These are phyloP conservation scores for Arthrobotrys entomopaga DNA, from an alignment of 2,329 filamentous ascomycete species.

Conservation along the genomic window DNA sequence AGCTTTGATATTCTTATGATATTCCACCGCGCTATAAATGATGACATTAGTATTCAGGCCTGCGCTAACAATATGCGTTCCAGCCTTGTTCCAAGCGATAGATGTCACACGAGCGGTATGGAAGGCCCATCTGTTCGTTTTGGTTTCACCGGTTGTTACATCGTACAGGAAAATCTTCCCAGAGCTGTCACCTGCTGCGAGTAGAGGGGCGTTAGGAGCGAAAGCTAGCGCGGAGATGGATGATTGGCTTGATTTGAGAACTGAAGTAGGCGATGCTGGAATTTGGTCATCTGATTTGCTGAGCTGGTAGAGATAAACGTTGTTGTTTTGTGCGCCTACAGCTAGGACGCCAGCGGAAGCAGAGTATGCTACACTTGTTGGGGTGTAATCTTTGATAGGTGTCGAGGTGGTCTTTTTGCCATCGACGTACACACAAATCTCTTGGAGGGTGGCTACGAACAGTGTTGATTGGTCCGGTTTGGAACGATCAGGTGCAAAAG, in stretches of 20 bases:
- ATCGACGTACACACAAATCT: conserved; percentile 67
- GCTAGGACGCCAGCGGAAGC: conserved; percentile 68
- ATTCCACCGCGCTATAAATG: conserved; percentile 86
- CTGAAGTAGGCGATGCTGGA: conserved; percentile 66
- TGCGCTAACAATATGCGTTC: conserved; percentile 82
- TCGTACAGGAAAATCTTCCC: conserved; percentile 90
- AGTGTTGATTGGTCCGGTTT: conserved; percentile 60
- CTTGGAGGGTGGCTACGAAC: conserved; percentile 69
- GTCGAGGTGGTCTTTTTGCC: conserved; percentile 71
- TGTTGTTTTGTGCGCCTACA: conserved; percentile 78
- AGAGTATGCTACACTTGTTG: conserved; percentile 69
- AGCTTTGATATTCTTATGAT: conserved; percentile 83
- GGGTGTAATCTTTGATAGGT: conserved; percentile 71
- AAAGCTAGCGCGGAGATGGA: conserved; percentile 82
- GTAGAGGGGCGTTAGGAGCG: conserved; percentile 76
- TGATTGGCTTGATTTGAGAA: conserved; percentile 75
- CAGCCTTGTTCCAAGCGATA: conserved; percentile 80
- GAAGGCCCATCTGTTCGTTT: conserved; percentile 81
- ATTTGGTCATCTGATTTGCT: conserved; percentile 68
- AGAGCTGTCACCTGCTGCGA: conserved; percentile 83
- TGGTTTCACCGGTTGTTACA: conserved; percentile 73
- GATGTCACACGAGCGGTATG: conserved; percentile 75
- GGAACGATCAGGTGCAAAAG: conserved; percentile 66
- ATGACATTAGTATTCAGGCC: conserved; percentile 90
- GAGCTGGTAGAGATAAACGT: conserved; percentile 77